These are phyloP conservation scores for Bacidia rubella DNA, from an alignment of 495 filamentous ascomycete genomes.

Conservation along the genomic window DNA sequence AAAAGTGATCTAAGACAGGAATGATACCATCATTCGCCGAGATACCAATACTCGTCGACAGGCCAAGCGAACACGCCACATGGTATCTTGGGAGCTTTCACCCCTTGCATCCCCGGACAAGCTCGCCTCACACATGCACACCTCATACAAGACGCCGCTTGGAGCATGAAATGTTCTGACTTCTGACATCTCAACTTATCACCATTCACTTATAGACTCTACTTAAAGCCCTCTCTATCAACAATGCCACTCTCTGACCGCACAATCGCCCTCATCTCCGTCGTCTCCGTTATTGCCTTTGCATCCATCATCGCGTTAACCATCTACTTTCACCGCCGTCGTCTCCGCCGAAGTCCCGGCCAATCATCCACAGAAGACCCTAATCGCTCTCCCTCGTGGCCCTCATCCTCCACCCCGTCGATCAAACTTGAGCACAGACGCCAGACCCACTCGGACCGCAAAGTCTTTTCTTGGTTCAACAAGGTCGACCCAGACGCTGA, in stretches of 20 bases:
- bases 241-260: background rate
- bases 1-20: too few species aligned
- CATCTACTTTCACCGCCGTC: background rate
- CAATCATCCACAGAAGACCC: background rate
- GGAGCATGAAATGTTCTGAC: too few species aligned
- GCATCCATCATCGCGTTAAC: background rate
- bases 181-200: background rate
- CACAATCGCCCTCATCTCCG: background rate
- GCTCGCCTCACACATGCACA: too few species aligned
- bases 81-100: too few species aligned
- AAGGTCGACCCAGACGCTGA: background rate
- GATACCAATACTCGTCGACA: too few species aligned
- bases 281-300: background rate
- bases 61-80: too few species aligned
- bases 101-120: too few species aligned
- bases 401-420: background rate
- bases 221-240: background rate
- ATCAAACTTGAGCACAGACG: background rate
- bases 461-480: background rate
- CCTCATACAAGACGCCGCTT: too few species aligned
- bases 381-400: background rate
- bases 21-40: too few species aligned
- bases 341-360: background rate
- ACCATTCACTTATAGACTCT: background rate
- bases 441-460: background rate